phyloP scores from a whole-genome alignment of 768 basidiomycete species.

The Psilocybe cyanescens region DNA sequence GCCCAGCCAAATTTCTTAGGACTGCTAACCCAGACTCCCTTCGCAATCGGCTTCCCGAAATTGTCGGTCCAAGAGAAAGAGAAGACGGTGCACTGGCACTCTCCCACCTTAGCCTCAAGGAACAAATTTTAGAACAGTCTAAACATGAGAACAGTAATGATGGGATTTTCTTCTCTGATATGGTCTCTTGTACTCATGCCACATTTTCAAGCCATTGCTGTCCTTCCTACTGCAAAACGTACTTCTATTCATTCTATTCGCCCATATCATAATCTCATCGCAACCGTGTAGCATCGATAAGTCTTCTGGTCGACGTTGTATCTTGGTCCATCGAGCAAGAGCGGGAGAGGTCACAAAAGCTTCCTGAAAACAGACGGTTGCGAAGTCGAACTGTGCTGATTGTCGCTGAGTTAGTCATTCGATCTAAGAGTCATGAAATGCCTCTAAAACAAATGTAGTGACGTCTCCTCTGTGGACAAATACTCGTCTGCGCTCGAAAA shows the following conservation, averaged over 20 bases:
- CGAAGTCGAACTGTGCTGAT: slow-evolving; percentile 31
- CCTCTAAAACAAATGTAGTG: slow-evolving; percentile 19
- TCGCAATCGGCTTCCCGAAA: slow-evolving; percentile 39
- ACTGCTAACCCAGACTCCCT: slow-evolving; percentile 27
- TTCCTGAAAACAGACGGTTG: slow-evolving; percentile 14
- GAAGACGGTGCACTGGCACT: slow-evolving; percentile 20
- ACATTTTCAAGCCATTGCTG: slow-evolving; percentile 33
- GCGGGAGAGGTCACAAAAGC: slow-evolving; percentile 15
- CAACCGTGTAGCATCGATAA: slow-evolving; percentile 27
- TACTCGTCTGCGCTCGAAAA: slow-evolving; percentile 25
- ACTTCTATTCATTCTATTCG: neutral
- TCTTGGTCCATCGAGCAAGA: slow-evolving; percentile 32
- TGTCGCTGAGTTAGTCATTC: slow-evolving; percentile 34
- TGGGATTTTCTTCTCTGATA: neutral
- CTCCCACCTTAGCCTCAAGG: slow-evolving; percentile 22
- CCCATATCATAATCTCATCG: neutral
- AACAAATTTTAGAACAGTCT: slow-evolving; percentile 34
- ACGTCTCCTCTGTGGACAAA: slow-evolving; percentile 21
- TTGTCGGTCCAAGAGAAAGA: slow-evolving; percentile 27
- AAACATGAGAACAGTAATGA: slow-evolving; percentile 41
- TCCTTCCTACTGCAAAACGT: slow-evolving; percentile 34
- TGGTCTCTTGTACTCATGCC: slow-evolving; percentile 4
- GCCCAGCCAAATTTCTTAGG: slow-evolving; percentile 25
- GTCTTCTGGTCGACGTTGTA: slow-evolving; percentile 29
- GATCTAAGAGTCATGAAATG: neutral